Percentiles rank a stretch among this genome's conserved stretches.
These are phyloP conservation scores for Metschnikowia borealis DNA, from an alignment of 805 yeast species.

Conservation along the genomic window DNA sequence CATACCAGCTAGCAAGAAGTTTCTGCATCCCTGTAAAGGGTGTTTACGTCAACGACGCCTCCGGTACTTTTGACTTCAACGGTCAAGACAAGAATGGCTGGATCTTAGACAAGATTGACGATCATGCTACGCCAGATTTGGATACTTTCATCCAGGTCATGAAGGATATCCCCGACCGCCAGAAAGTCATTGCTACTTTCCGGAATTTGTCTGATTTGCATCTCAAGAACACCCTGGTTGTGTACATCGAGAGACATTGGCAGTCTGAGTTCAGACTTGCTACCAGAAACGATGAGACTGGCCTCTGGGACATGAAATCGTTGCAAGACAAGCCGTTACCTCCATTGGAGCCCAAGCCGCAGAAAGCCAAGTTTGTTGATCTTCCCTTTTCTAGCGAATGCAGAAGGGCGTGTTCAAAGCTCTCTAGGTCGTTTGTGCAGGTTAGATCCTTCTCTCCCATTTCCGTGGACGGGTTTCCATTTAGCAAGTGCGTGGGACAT, in stretches of 20 bases:
- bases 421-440: conserved; percentile 67
- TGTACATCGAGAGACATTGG: conserved; percentile 86
- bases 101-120: conserved; percentile 76
- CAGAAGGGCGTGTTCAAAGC: conserved; percentile 45
- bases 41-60: conserved; percentile 71
- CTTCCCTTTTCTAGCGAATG: conserved; percentile 52
- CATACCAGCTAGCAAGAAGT: conserved; percentile 84
- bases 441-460: conserved; percentile 64
- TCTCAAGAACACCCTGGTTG: conserved; percentile 60
- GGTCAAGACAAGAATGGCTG: conserved; percentile 66
- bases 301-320: conserved; percentile 52
- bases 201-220: conserved; percentile 81
- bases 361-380: conserved; percentile 65
- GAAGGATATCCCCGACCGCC: conserved; percentile 70
- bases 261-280: conserved; percentile 65
- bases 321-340: conserved; percentile 61
- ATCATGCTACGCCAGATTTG: conserved; percentile 66
- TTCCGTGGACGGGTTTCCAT: conserved; percentile 71
- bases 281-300: conserved; percentile 51
- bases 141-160: conserved; percentile 76
- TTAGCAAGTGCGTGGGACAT: conserved; percentile 56
- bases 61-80: conserved; percentile 68
- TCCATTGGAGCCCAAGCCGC: conserved; percentile 49
- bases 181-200: conserved; percentile 64
- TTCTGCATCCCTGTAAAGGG: conserved; percentile 83